Percentiles rank a stretch among this genome's conserved stretches.
phyloP scores from a whole-genome alignment of 257 asterid genomes.

The Nicotiana tabacum region DNA sequence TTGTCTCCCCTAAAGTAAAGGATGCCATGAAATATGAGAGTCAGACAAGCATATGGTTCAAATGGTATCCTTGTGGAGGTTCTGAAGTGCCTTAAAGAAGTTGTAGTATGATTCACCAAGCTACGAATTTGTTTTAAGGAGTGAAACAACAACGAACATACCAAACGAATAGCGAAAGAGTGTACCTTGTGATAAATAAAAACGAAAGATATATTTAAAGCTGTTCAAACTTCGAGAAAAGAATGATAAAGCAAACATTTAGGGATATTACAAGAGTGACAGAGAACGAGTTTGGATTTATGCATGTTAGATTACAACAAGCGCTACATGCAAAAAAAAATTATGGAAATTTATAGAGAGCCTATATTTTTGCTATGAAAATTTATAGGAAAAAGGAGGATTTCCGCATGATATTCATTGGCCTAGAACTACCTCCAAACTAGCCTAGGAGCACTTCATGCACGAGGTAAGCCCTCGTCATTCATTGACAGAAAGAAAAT shows the following conservation, averaged over 20 bases:
- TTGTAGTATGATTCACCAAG: neutral
- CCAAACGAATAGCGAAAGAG: neutral
- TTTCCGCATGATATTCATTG: neutral
- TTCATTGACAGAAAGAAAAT: neutral
- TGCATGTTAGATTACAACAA: neutral
- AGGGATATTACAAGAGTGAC: neutral
- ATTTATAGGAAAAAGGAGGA: neutral
- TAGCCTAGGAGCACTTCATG: neutral
- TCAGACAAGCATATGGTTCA: neutral
- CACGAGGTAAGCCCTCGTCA: neutral
- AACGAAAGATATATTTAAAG: neutral
- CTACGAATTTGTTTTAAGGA: neutral
- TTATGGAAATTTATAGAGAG: constrained; percentile 1
- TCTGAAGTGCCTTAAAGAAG: neutral
- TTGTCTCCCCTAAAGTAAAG: neutral
- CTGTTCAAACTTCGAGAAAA: neutral
- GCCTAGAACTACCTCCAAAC: neutral
- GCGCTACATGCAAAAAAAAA: neutral
- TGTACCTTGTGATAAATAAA: neutral
- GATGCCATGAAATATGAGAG: neutral
- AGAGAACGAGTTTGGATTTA: neutral
- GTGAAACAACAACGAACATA: neutral
- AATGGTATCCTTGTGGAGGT: neutral
- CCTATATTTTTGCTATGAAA: neutral
- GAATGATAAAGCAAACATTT: neutral